Evolutionary conservation across 2,329 filamentous ascomycete species (phyloP).

Genomic region (Colletotrichum salicis): DNA sequence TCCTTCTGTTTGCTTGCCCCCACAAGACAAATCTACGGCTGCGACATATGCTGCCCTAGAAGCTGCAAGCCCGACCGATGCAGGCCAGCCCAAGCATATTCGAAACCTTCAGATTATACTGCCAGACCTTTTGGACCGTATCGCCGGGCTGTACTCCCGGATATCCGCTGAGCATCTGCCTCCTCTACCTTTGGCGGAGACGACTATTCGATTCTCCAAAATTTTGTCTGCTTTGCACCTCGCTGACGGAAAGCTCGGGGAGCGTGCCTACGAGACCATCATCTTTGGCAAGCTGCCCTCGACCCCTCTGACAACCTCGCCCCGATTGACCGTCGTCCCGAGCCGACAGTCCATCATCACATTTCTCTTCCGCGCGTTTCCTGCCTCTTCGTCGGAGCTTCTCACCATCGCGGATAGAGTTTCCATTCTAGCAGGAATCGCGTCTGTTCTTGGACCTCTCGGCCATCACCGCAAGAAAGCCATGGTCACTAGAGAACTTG

Average conservation of each 20-base stretch:
- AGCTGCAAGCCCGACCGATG: slow-evolving; percentile 45
- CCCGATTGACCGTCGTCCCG: slow-evolving; percentile 66
- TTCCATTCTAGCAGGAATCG: slow-evolving; percentile 84
- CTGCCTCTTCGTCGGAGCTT: slow-evolving; percentile 71
- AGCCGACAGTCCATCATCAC: slow-evolving; percentile 72
- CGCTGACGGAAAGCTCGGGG: slow-evolving; percentile 70
- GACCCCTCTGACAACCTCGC: slow-evolving; percentile 60
- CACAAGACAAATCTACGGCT: slow-evolving; percentile 56
- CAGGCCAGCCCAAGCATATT: slow-evolving; percentile 62
- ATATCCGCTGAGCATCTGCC: slow-evolving; percentile 78
- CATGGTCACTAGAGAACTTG: slow-evolving; percentile 86
- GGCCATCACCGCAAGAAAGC: slow-evolving; percentile 90
- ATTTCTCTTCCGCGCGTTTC: slow-evolving; percentile 76
- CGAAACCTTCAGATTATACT: slow-evolving; percentile 68
- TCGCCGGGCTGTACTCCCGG: slow-evolving; percentile 77
- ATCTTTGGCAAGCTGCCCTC: slow-evolving; percentile 69
- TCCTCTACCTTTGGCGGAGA: slow-evolving; percentile 77
- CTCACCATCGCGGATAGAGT: slow-evolving; percentile 81
- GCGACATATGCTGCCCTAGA: slow-evolving; percentile 37
- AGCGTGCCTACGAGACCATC: slow-evolving; percentile 70
- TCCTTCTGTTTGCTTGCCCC: slow-evolving; percentile 65
- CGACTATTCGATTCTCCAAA: slow-evolving; percentile 78
- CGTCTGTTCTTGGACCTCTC: slow-evolving; percentile 82
- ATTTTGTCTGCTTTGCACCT: slow-evolving; percentile 75
- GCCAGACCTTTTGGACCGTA: slow-evolving; percentile 80